These are phyloP conservation scores for Pyrenophora tritici-repentis DNA, from an alignment of 2,329 filamentous ascomycete species.

Conservation along the genomic window DNA sequence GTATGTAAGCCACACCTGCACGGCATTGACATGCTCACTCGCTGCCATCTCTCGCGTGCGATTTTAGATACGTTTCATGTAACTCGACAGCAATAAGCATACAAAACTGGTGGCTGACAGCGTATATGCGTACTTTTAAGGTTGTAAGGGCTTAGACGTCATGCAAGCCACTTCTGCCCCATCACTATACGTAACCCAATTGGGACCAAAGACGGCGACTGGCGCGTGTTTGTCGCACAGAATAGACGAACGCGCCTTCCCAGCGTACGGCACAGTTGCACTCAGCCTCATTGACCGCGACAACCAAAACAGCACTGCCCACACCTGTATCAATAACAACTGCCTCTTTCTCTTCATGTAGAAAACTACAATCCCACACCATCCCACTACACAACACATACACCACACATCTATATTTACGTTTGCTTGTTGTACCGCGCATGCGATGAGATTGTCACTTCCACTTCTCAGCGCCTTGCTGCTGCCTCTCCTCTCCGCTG, in stretches of 20 bases:
- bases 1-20: background rate
- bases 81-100: background rate
- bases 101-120: slow-evolving; percentile 1
- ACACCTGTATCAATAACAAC: slow-evolving; percentile 10
- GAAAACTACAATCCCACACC: slow-evolving; percentile 1
- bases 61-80: background rate
- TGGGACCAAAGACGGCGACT: background rate
- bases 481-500: slow-evolving; percentile 13
- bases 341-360: slow-evolving; percentile 9
- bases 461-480: slow-evolving; percentile 18
- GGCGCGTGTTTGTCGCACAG: background rate
- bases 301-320: background rate
- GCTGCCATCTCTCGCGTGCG: background rate
- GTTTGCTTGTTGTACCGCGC: slow-evolving; percentile 9
- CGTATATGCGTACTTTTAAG: background rate
- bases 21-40: background rate
- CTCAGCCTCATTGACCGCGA: slow-evolving; percentile 25
- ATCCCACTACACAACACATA: background rate
- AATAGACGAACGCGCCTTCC: background rate
- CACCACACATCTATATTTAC: slow-evolving; percentile 2
- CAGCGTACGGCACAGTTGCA: slow-evolving; percentile 7
- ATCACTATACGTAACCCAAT: background rate
- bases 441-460: slow-evolving; percentile 19
- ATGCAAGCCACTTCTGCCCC: slow-evolving; percentile 9
- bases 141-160: slow-evolving; percentile 1